A percentile compares a stretch with the other conserved stretches of the same genome.
phyloP scores from a whole-genome alignment of 108 stramenopile genomes.

The Conticribra weissflogii region DNA sequence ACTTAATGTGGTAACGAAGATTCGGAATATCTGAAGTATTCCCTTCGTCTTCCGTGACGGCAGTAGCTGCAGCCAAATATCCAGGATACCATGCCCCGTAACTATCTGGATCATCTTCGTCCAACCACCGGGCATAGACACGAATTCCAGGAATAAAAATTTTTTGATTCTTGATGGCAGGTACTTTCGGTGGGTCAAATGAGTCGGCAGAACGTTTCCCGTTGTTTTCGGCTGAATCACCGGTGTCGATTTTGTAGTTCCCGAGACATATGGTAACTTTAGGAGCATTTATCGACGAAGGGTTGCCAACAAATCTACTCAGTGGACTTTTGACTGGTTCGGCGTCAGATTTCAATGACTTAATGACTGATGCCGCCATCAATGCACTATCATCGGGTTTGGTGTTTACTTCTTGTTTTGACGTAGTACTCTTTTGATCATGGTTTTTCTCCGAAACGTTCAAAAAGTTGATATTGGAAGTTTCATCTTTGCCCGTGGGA shows the following conservation, averaged over 20 bases:
- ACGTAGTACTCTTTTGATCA: neutral
- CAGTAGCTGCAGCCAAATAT: conserved; percentile 25
- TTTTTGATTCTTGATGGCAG: conserved; percentile 22
- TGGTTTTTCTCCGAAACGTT: too few relatives aligned
- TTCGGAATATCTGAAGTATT: conserved; percentile 23
- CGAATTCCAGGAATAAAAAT: conserved; percentile 50
- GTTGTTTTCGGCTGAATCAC: conserved; percentile 9
- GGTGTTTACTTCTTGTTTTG: neutral
- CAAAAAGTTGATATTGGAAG: too few relatives aligned
- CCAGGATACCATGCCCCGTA: conserved; percentile 56
- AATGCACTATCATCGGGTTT: neutral
- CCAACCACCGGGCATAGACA: conserved; percentile 51
- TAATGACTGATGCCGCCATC: conserved; percentile 3
- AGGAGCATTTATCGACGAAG: neutral
- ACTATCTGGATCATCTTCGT: conserved; percentile 39
- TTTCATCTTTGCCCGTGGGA: neutral
- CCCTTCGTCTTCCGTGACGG: conserved; percentile 19
- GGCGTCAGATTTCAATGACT: conserved; percentile 9
- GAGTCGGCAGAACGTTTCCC: conserved; percentile 7
- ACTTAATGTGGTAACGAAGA: conserved; percentile 40
- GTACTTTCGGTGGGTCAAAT: conserved; percentile 17
- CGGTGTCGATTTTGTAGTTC: conserved; percentile 36
- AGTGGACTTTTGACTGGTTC: neutral
- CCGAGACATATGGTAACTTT: conserved; percentile 44
- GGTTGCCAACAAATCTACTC: neutral